Conservation (phyloP, 2,329 filamentous ascomycete species). For the Calonectria leucothoes region DNA sequence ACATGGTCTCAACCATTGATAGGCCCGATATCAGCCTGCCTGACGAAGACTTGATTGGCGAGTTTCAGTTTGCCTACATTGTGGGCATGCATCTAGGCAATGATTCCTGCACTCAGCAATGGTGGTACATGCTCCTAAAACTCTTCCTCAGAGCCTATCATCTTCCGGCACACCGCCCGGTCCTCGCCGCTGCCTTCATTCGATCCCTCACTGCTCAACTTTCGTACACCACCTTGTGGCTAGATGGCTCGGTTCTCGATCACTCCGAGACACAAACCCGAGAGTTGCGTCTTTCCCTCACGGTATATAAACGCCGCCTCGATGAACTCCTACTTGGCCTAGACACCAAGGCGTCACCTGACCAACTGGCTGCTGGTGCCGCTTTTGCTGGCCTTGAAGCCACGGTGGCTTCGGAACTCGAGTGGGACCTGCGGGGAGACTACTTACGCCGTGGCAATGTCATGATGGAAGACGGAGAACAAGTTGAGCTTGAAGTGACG, state of each 20-base stretch:
- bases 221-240: constrained; percentile 60
- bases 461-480: constrained; percentile 65
- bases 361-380: constrained; percentile 57
- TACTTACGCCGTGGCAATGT: constrained; percentile 61
- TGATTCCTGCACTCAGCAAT: constrained; percentile 70
- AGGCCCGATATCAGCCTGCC: constrained; percentile 34
- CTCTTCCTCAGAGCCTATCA: constrained; percentile 63
- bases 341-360: constrained; percentile 47
- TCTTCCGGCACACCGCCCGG: constrained; percentile 56
- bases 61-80: constrained; percentile 71
- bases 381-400: constrained; percentile 57
- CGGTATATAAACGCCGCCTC: constrained; percentile 65
- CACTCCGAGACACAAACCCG: constrained; percentile 45
- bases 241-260: constrained; percentile 59
- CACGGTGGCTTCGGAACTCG: constrained; percentile 52
- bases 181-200: constrained; percentile 60
- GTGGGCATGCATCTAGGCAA: constrained; percentile 69
- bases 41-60: constrained; percentile 64
- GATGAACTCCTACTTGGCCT: constrained; percentile 57
- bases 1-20: constrained; percentile 56
- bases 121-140: constrained; percentile 66
- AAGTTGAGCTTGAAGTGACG: constrained; percentile 58
- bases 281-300: constrained; percentile 60
- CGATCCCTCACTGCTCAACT: constrained; percentile 66
- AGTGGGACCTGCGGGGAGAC: constrained; percentile 67